Conservation (phyloP, 2,329 filamentous ascomycete species). For the Fusarium praegraminearum region DNA sequence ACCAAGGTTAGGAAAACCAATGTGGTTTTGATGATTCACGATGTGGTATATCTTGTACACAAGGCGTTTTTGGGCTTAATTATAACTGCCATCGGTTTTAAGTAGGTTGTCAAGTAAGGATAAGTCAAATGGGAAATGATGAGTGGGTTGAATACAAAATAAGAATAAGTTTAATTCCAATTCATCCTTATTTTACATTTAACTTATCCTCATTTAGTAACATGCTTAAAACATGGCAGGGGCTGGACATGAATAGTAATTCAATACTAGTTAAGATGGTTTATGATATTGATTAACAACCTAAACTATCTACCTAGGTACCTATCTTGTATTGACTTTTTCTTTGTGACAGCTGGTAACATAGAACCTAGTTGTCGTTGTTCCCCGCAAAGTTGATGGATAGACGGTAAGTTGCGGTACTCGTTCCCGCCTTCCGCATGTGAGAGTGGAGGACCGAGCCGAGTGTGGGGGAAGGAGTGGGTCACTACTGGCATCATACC, state of each 20-base stretch:
- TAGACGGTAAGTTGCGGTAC: background rate
- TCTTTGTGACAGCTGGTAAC: background rate
- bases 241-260: background rate
- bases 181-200: no score
- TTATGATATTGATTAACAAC: background rate
- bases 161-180: no score
- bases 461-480: constrained; percentile 28
- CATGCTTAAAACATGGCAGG: background rate
- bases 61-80: constrained; percentile 23
- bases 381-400: constrained; percentile 21
- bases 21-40: constrained; percentile 22
- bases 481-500: constrained; percentile 22
- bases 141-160: no score
- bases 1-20: constrained; percentile 4
- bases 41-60: constrained; percentile 28
- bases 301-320: background rate
- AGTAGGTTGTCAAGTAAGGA: background rate
- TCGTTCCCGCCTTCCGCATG: constrained; percentile 24
- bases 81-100: background rate
- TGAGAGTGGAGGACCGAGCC: constrained; percentile 39
- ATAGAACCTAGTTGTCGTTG: background rate
- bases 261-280: background rate
- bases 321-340: background rate
- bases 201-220: no score
- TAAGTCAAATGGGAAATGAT: background rate